Evolutionary conservation across 345 rosid genomes (phyloP).

Genomic region (Tarenaya hassleriana): DNA sequence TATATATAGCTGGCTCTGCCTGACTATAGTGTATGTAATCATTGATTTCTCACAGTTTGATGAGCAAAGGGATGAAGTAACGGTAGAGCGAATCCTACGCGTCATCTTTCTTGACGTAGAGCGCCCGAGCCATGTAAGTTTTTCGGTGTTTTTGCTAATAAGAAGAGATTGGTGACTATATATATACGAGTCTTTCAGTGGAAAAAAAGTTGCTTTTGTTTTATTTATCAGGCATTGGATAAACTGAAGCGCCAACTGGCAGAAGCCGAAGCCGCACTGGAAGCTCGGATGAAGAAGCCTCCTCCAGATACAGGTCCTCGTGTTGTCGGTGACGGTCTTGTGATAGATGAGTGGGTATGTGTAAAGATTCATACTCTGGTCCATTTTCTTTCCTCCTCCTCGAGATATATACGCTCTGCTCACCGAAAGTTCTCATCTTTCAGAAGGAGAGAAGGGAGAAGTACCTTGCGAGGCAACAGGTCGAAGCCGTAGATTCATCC

Average conservation of each 20-base stretch:
- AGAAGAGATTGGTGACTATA: neutral
- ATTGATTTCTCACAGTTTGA: slow-evolving; percentile 55
- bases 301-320: slow-evolving; percentile 71
- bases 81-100: slow-evolving; percentile 63
- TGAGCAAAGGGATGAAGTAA: slow-evolving; percentile 81
- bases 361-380: neutral
- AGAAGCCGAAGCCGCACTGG: slow-evolving; percentile 93
- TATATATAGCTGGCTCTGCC: too few species aligned
- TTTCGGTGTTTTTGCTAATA: slow-evolving; percentile 2
- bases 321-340: slow-evolving; percentile 86
- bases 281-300: slow-evolving; percentile 83
- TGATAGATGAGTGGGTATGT: slow-evolving; percentile 93
- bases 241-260: slow-evolving; percentile 78
- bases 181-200: neutral
- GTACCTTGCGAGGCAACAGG: slow-evolving; percentile 84
- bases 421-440: slow-evolving; percentile 10
- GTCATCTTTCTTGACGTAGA: slow-evolving; percentile 70
- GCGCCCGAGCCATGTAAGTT: slow-evolving; percentile 62
- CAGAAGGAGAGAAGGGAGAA: slow-evolving; percentile 97
- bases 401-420: neutral
- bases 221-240: slow-evolving; percentile 48
- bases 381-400: neutral
- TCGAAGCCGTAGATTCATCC: slow-evolving; percentile 37
- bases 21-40: too few species aligned
- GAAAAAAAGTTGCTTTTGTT: slow-evolving; percentile 6